These are phyloP conservation scores for Scytalidium lignicola DNA, from an alignment of 2,329 filamentous ascomycete species.

Conservation along the genomic window DNA sequence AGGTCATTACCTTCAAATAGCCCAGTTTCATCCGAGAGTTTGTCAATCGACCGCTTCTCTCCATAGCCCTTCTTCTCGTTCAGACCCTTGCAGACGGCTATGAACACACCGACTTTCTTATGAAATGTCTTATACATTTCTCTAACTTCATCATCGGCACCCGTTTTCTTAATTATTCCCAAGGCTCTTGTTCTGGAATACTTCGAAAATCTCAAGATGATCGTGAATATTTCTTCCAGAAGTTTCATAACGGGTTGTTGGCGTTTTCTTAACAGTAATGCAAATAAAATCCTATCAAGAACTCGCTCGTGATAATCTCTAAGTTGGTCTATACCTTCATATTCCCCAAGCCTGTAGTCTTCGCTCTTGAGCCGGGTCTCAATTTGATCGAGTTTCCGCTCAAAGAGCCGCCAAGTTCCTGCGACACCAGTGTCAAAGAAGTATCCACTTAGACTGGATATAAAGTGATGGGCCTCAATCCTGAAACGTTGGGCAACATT, in stretches of 20 bases:
- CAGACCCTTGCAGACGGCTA: slow-evolving; percentile 64
- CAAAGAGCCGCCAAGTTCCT: slow-evolving; percentile 67
- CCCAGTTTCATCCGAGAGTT: slow-evolving; percentile 18
- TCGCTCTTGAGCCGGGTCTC: slow-evolving; percentile 49
- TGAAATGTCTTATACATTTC: slow-evolving; percentile 61
- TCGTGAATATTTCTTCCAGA: slow-evolving; percentile 69
- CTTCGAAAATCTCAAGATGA: slow-evolving; percentile 68
- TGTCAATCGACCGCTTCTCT: slow-evolving; percentile 23
- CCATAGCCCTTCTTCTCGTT: slow-evolving; percentile 52
- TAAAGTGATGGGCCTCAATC: slow-evolving; percentile 74
- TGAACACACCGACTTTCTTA: slow-evolving; percentile 69
- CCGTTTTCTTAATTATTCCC: slow-evolving; percentile 25
- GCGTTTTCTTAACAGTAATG: slow-evolving; percentile 66
- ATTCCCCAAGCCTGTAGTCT: slow-evolving; percentile 36
- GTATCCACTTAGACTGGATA: slow-evolving; percentile 67
- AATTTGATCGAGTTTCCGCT: slow-evolving; percentile 57
- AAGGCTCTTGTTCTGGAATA: slow-evolving; percentile 36
- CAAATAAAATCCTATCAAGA: slow-evolving; percentile 70
- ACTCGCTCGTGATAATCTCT: slow-evolving; percentile 66
- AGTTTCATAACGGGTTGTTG: slow-evolving; percentile 69
- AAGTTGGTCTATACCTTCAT: slow-evolving; percentile 61
- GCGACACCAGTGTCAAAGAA: slow-evolving; percentile 75
- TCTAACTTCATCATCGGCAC: slow-evolving; percentile 32
- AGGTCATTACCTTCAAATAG: slow-evolving; percentile 33
- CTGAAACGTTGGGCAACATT: slow-evolving; percentile 49